Conservation (phyloP, 2,329 filamentous ascomycete species). For the Graphilbum sp. region DNA sequence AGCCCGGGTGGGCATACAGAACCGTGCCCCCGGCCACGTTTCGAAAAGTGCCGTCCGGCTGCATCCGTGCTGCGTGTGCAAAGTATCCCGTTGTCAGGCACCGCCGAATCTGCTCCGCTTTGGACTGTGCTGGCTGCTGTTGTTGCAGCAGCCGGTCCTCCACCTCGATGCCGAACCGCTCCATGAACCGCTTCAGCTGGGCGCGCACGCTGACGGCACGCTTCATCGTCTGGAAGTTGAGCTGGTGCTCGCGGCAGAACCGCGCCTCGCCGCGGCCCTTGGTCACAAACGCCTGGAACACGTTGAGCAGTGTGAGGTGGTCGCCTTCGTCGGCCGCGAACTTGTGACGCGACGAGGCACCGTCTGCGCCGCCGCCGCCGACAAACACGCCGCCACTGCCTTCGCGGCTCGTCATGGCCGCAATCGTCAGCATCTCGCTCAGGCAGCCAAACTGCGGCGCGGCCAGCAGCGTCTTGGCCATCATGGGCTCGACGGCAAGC, state of each 20-base stretch:
- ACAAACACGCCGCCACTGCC: conserved; percentile 72
- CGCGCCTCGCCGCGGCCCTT: conserved; percentile 67
- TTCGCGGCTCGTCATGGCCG: conserved; percentile 82
- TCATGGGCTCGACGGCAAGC: conserved; percentile 86
- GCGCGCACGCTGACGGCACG: conserved; percentile 72
- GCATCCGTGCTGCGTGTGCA: conserved; percentile 85
- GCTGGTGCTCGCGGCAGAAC: conserved; percentile 73
- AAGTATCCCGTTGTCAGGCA: conserved; percentile 88
- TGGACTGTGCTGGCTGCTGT: conserved; percentile 15
- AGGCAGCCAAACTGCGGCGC: conserved; percentile 62
- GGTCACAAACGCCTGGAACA: conserved; percentile 78
- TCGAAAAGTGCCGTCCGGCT: conserved; percentile 76
- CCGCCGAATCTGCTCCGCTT: conserved; percentile 60
- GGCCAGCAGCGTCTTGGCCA: conserved; percentile 71
- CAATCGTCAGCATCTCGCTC: conserved; percentile 76
- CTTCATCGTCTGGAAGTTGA: conserved; percentile 75
- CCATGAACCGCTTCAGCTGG: conserved; percentile 74
- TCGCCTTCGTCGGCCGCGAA: conserved; percentile 92
- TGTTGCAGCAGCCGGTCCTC: conserved; percentile 18
- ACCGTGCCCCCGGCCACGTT: conserved; percentile 67
- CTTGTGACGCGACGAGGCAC: conserved; percentile 54
- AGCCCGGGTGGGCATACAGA: conserved; percentile 79
- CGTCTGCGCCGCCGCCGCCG: conserved; percentile 56
- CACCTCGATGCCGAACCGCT: conserved; percentile 66
- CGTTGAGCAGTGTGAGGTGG: conserved; percentile 80